These are phyloP conservation scores for Phytophthora rubi DNA, from an alignment of 352 stramenopile genomes.

Conservation along the genomic window DNA sequence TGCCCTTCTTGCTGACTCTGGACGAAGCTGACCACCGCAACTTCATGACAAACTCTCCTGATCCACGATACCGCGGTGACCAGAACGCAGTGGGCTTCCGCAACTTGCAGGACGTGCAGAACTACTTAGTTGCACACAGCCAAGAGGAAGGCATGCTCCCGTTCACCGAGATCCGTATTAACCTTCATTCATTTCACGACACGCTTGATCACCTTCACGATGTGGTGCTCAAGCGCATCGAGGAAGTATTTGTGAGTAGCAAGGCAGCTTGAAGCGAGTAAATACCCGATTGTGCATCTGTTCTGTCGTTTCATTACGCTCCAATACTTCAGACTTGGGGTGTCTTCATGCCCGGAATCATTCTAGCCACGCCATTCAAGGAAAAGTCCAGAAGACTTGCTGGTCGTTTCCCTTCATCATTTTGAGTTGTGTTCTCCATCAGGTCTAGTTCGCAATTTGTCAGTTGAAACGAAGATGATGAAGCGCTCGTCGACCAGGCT, in stretches of 20 bases:
- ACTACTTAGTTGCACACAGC: constrained; percentile 65
- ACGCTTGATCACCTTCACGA: constrained; percentile 88
- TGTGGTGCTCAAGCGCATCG: constrained; percentile 84
- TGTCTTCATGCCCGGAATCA: too few species aligned
- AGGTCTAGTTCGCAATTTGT: background rate
- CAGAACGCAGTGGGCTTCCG: constrained; percentile 60
- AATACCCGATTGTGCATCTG: background rate
- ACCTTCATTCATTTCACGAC: constrained; percentile 88
- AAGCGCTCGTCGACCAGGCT: constrained; percentile 3
- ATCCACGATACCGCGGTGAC: constrained; percentile 77
- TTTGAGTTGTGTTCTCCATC: background rate
- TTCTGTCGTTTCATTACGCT: background rate
- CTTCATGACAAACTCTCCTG: constrained; percentile 86
- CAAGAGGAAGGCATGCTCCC: constrained; percentile 51
- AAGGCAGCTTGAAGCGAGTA: constrained; percentile 13
- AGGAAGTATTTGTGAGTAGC: constrained; percentile 64
- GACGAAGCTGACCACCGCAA: constrained; percentile 70
- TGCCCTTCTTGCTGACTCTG: constrained; percentile 80
- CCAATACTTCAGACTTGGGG: too few species aligned
- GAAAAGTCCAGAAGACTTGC: background rate
- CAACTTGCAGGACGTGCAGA: constrained; percentile 84
- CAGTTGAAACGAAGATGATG: background rate
- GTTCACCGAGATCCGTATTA: constrained; percentile 83
- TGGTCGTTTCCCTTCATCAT: background rate
- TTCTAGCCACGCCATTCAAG: too few species aligned